Conservation (phyloP, 2,329 filamentous ascomycete genomes). For the Fusarium siculi region DNA sequence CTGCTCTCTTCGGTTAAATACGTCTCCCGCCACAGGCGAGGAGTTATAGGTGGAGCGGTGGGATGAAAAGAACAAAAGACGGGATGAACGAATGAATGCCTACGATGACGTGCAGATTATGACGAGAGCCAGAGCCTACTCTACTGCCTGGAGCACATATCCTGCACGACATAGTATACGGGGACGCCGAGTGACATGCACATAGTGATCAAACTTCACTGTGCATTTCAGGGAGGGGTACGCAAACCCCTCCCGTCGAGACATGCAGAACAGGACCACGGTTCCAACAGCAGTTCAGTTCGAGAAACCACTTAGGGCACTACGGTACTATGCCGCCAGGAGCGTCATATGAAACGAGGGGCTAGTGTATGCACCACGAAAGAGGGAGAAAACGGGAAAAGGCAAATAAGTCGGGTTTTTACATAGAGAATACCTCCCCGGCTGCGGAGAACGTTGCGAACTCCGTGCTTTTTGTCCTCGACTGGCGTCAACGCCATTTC, state of each 20-base stretch:
- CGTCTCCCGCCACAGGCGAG: slow-evolving; percentile 23
- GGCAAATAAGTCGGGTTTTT: slow-evolving; percentile 21
- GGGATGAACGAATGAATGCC: slow-evolving; percentile 36
- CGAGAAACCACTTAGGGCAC: slow-evolving; percentile 26
- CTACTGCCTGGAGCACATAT: slow-evolving; percentile 31
- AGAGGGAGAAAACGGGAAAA: slow-evolving; percentile 6
- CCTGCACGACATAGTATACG: slow-evolving; percentile 30
- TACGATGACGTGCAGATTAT: slow-evolving; percentile 28
- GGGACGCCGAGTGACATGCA: slow-evolving; percentile 32
- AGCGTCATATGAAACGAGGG: slow-evolving; percentile 22
- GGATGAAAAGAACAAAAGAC: slow-evolving; percentile 19
- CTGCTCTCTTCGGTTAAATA: slow-evolving; percentile 63
- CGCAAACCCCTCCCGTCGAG: slow-evolving; percentile 14
- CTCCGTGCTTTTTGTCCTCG: slow-evolving; percentile 30
- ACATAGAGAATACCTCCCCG: slow-evolving; percentile 28
- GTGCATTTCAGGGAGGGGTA: slow-evolving; percentile 22
- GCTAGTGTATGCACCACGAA: slow-evolving; percentile 17
- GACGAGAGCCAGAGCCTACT: slow-evolving; percentile 22
- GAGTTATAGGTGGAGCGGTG: slow-evolving; percentile 38
- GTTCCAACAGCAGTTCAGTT: slow-evolving; percentile 14
- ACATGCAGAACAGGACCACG: background rate
- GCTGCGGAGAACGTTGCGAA: slow-evolving; percentile 30
- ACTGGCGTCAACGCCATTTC: slow-evolving; percentile 37
- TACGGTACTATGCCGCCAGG: slow-evolving; percentile 26
- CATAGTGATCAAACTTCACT: slow-evolving; percentile 17